These are phyloP conservation scores for Ceratocystis alfenasii DNA, from an alignment of 2,329 filamentous ascomycete genomes.

Conservation along the genomic window DNA sequence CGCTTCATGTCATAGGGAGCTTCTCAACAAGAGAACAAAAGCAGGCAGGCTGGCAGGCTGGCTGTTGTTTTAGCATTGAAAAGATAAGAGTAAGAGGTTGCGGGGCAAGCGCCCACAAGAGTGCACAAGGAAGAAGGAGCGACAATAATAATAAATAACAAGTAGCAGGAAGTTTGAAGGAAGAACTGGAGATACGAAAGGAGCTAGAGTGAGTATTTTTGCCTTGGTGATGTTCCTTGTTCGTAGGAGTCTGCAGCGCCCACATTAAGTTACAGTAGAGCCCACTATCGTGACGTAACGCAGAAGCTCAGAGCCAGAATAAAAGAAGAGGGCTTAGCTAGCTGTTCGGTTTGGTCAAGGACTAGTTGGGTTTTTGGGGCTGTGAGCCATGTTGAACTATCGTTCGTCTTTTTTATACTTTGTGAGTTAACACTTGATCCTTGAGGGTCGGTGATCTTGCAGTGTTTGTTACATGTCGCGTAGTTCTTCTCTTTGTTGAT, in stretches of 20 bases:
- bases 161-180: neutral
- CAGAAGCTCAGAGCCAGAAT: neutral
- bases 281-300: constrained; percentile 2
- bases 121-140: neutral
- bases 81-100: neutral
- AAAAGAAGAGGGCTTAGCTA: neutral
- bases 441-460: too few relatives aligned
- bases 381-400: too few relatives aligned
- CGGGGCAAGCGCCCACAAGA: too few relatives aligned
- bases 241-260: neutral
- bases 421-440: too few relatives aligned
- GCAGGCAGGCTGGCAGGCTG: neutral
- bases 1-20: neutral
- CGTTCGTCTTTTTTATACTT: too few relatives aligned
- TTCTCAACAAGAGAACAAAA: too few relatives aligned
- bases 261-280: neutral
- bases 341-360: neutral
- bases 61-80: neutral
- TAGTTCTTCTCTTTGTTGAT: neutral
- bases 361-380: neutral
- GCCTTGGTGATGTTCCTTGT: neutral
- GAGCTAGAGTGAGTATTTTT: neutral
- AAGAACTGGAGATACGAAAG: neutral
- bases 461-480: too few relatives aligned
- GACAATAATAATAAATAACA: neutral